Conservation (phyloP, 176 grass and related monocot genomes). For the Leersia perrieri region DNA sequence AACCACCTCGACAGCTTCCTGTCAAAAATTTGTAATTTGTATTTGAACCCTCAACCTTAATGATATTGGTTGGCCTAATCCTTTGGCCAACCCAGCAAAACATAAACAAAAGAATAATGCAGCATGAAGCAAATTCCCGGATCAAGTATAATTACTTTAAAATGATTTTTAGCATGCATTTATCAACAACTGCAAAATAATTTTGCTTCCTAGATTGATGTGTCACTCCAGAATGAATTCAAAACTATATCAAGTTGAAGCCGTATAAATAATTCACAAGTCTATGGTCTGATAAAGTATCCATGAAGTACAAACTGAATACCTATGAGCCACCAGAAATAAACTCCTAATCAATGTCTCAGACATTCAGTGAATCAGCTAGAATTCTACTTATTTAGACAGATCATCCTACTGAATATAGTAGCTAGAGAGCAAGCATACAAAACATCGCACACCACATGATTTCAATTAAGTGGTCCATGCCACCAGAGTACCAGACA, state of each 20-base stretch:
- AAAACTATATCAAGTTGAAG: background rate
- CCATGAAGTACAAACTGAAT: background rate
- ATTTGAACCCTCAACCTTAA: no score
- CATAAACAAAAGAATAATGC: background rate
- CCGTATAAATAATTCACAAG: background rate
- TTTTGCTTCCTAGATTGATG: background rate
- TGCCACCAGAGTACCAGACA: background rate
- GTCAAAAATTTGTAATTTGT: no score
- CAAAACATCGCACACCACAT: background rate
- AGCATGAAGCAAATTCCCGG: background rate
- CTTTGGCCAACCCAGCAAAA: no score
- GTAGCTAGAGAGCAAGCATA: background rate
- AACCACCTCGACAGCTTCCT: no score
- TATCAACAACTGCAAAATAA: constrained; percentile 13
- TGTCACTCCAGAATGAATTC: constrained; percentile 2
- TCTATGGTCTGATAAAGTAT: constrained; percentile 8
- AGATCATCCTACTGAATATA: background rate
- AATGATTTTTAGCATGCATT: background rate
- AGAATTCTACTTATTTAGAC: background rate
- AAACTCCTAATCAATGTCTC: background rate
- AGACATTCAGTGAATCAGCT: background rate
- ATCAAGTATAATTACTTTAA: background rate
- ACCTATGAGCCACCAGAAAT: constrained; percentile 16
- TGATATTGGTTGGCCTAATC: no score
- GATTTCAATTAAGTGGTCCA: background rate